Evolutionary conservation across 352 stramenopile species (phyloP), one percentile per base, ranked within the genome.

Genomic region (Thraustochytrium sp.): DNA sequence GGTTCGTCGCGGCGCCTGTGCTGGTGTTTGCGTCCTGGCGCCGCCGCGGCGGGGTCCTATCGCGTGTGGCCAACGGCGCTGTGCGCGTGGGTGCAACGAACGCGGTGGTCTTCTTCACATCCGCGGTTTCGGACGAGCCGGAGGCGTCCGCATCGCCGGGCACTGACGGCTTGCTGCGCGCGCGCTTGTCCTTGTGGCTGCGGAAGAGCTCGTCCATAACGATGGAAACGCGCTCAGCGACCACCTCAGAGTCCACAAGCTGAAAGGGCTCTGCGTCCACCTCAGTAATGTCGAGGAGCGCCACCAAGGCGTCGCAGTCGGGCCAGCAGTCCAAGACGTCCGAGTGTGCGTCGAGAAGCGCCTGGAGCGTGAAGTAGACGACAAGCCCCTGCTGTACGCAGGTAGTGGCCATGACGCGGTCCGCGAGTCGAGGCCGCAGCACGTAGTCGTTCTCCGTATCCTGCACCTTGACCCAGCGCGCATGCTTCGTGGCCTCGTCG

Each of bases 361-460:
- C 36, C 8, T 72, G 59, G 9, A 72, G 23, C 11, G 36, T 49
- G 36, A 34, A 72, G 26, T 44, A 29, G 0, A 18, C 13, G 11
- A 49, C 29, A 1, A 72, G 40, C 9, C 26, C 21, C 11, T 5
- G 9, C 26, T 72, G 59, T 1, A 49, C 42, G 40, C 18, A 11
- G 5, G 11, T 31, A 16, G 59, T 29, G 11, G 59, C 26, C 36
- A 11, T 26, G 8, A 2, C 59, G 34, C 11, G 3, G 26, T n/a
- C 21, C n/a, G 9, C 26, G 36, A 72, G 59, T 34, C 23, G 16
- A n/a, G 68, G 68, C 11, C 48, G 40, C 18, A 80, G 18, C 18
- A 80, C 18, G 42, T 80, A 80, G 68, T 80, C 68, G 53, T 80
- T 2, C 36, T 80, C 68, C 5, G 68, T 13, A 46, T 80, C 68